Evolutionary conservation across 176 grass and related monocot genomes (phyloP), one percentile per base, ranked within the genome.

Genomic region (Dactylis glomerata): DNA sequence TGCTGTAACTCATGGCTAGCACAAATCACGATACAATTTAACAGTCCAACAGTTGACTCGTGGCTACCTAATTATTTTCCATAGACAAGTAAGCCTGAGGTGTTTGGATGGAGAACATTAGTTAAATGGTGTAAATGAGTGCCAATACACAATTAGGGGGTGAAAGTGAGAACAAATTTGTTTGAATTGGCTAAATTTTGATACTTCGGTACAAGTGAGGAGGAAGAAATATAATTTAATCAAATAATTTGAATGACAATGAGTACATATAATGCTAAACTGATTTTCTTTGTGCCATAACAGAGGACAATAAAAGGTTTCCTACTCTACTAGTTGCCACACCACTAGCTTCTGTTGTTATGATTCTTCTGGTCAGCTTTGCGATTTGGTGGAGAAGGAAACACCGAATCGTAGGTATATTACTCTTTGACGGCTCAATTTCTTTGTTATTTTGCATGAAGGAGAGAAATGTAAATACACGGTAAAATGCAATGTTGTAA

Each of bases 341-440:
- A 27, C 40, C 84, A 22, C 0, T 63, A 73, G 40, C 54, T 50
- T 72, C 76, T 0, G 7, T 1, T 38, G 14, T 50, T 73, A 42
- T 0, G 22, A 5, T 79, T 63, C 10, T 80, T 11, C 1, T 72
- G 14, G 12, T 80, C 3, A 0, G 49, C 10, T 36, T 50, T 26
- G 30, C 6, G n/a, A 50, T 86, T 30, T 80, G 84, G 76, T 80
- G 84, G 40, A 80, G 67, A 80, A 73, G 30, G 10, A 86, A 80
- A 20, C 22, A 1, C 9, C 19, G 15, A 55, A 11, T 55, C 16
- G 6, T 1, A 41, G 80, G 80, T 82, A 82, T 69, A 69, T 46
- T 11, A 2, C 62, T 0, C 23, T 28, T 13, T 3, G 2, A 5
- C 45, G 16, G 16, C 56, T 79, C 76, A 44, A 20, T 78, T 41